These are phyloP conservation scores for Zygosaccharomyces pseudorouxii DNA, from an alignment of 805 yeast species.

Conservation along the genomic window DNA sequence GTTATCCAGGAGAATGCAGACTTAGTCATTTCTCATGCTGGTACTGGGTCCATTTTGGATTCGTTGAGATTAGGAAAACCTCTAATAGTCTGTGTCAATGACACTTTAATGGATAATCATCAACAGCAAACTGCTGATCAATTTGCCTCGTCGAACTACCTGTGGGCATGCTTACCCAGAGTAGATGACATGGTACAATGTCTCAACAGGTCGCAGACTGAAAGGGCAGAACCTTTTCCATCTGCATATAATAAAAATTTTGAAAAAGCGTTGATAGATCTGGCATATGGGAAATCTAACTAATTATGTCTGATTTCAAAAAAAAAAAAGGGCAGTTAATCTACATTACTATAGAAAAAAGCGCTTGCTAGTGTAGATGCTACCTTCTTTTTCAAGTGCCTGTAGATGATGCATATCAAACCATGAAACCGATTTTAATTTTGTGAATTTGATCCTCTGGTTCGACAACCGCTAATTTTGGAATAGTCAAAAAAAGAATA, in stretches of 20 bases:
- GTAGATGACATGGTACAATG: conserved; percentile 9
- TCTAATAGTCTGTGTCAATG: conserved; percentile 68
- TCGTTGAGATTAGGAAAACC: conserved; percentile 52
- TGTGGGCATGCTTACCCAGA: conserved; percentile 23
- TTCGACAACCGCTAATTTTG: too few species aligned
- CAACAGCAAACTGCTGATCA: conserved; percentile 72
- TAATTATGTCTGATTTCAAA: neutral
- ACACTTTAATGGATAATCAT: conserved; percentile 77
- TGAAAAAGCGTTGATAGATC: conserved; percentile 7
- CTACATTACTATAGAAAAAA: neutral
- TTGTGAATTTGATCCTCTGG: too few species aligned
- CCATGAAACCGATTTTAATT: too few species aligned
- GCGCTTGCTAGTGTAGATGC: neutral
- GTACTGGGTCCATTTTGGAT: conserved; percentile 88
- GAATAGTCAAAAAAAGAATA: too few species aligned
- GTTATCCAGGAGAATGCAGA: conserved; percentile 43
- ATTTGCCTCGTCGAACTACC: conserved; percentile 37
- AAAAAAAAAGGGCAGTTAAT: neutral
- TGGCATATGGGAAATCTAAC: conserved; percentile 5
- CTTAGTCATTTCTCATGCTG: conserved; percentile 81
- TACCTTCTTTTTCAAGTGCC: too few species aligned
- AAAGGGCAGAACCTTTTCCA: conserved; percentile 13
- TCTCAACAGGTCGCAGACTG: conserved; percentile 9
- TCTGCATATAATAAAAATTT: conserved; percentile 16
- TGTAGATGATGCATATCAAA: too few species aligned